Conservation (phyloP, 768 basidiomycete genomes). For the Leccinum broughii region DNA sequence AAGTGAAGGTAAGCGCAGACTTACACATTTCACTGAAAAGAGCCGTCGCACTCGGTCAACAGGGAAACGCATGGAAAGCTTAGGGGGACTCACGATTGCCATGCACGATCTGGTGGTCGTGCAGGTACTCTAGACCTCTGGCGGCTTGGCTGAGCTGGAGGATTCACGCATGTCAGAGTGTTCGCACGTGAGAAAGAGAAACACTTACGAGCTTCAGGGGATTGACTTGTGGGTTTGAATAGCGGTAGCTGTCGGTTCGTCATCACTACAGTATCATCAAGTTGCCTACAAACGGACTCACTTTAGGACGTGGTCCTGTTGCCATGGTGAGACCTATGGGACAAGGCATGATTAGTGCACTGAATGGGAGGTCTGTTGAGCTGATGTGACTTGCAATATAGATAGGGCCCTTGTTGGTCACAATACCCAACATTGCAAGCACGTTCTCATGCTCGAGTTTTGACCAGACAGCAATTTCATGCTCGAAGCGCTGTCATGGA, state of each 20-base stretch:
- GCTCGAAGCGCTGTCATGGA: slow-evolving; percentile 49
- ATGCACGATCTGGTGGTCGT: slow-evolving; percentile 51
- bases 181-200: neutral
- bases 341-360: neutral
- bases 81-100: slow-evolving; percentile 54
- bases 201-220: slow-evolving; percentile 42
- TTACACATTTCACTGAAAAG: slow-evolving; percentile 57
- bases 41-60: neutral
- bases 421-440: slow-evolving; percentile 53
- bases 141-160: slow-evolving; percentile 53
- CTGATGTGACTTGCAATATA: slow-evolving; percentile 41
- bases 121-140: slow-evolving; percentile 57
- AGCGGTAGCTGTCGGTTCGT: slow-evolving; percentile 40
- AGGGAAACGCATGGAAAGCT: neutral
- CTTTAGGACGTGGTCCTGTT: slow-evolving; percentile 57
- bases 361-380: neutral
- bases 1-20: slow-evolving; percentile 22
- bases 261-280: neutral
- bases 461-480: slow-evolving; percentile 57
- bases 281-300: slow-evolving; percentile 22
- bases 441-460: slow-evolving; percentile 48
- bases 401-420: slow-evolving; percentile 52
- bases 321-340: slow-evolving; percentile 61
- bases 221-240: slow-evolving; percentile 37
- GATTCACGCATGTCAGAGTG: neutral